These are phyloP conservation scores for Iris macrosiphon DNA, from an alignment of 106 monocot species.

Conservation along the genomic window DNA sequence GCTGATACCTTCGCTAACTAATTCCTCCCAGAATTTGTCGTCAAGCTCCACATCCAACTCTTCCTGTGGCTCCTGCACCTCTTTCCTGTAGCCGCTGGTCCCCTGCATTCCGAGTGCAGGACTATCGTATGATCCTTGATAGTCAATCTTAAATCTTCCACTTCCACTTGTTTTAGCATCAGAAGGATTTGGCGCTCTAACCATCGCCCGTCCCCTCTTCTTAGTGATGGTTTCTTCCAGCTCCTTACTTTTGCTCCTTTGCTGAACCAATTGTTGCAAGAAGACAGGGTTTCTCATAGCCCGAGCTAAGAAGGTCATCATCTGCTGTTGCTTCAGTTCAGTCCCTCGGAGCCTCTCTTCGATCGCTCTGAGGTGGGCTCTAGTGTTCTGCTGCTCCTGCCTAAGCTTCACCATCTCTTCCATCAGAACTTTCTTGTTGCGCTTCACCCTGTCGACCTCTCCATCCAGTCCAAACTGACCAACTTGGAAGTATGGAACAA, in stretches of 20 bases:
- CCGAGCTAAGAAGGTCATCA: conserved; percentile 69
- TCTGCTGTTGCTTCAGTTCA: conserved; percentile 74
- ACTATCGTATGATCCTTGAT: too few species aligned
- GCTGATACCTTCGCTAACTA: conserved; percentile 33
- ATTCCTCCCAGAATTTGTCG: conserved; percentile 48
- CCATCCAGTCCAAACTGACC: conserved; percentile 54
- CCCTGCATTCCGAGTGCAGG: conserved; percentile 26
- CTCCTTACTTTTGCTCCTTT: conserved; percentile 40
- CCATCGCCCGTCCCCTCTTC: conserved; percentile 40
- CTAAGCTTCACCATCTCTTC: conserved; percentile 76
- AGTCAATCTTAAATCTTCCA: too few species aligned
- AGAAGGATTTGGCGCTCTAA: conserved; percentile 3
- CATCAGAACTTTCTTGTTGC: conserved; percentile 76
- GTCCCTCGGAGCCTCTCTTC: conserved; percentile 54
- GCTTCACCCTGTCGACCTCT: conserved; percentile 55
- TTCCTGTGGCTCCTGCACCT: conserved; percentile 1
- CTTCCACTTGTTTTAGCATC: background rate
- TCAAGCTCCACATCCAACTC: conserved; percentile 23
- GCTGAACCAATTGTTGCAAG: conserved; percentile 46
- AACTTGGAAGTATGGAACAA: conserved; percentile 46
- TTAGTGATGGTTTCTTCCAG: conserved; percentile 49
- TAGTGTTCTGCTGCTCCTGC: conserved; percentile 68
- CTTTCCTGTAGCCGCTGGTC: too few species aligned
- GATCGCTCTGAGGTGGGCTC: conserved; percentile 44
- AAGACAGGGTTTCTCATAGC: conserved; percentile 76